Percentiles rank a stretch among this genome's conserved stretches.
Evolutionary conservation across 805 yeast species (phyloP).

Genomic region (Ogataea naganishii): DNA sequence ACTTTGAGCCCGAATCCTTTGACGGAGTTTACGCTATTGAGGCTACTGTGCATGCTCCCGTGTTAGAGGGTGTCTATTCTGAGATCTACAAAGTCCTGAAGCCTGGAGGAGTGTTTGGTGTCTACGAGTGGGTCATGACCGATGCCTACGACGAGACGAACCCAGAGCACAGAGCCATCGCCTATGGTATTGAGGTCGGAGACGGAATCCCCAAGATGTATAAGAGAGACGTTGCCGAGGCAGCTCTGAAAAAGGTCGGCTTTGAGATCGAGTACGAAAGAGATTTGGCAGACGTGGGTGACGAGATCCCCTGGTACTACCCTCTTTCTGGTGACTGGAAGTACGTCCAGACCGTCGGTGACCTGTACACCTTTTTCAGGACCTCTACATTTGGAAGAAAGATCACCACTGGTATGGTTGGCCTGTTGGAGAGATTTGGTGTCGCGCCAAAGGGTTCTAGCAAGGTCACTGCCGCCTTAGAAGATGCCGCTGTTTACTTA

Average conservation of each 20-base stretch:
- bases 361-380: slow-evolving; percentile 78
- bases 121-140: slow-evolving; percentile 99
- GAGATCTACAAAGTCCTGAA: slow-evolving; percentile 92
- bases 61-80: slow-evolving; percentile 87
- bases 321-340: slow-evolving; percentile 94
- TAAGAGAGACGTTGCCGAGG: slow-evolving; percentile 72
- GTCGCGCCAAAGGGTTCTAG: slow-evolving; percentile 89
- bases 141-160: slow-evolving; percentile 82
- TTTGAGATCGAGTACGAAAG: slow-evolving; percentile 67
- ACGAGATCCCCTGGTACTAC: slow-evolving; percentile 93
- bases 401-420: slow-evolving; percentile 72
- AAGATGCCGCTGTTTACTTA: slow-evolving; percentile 93
- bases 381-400: slow-evolving; percentile 82
- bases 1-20: slow-evolving; percentile 79
- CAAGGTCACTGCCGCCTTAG: slow-evolving; percentile 87
- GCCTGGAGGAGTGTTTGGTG: slow-evolving; percentile 97
- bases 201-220: slow-evolving; percentile 99
- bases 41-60: slow-evolving; percentile 98
- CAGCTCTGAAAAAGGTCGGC: slow-evolving; percentile 81
- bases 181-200: slow-evolving; percentile 96
- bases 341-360: slow-evolving; percentile 71
- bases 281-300: slow-evolving; percentile 79
- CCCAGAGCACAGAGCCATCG: slow-evolving; percentile 85
- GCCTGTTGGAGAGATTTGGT: slow-evolving; percentile 75
- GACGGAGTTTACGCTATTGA: slow-evolving; percentile 98